Conservation (phyloP, 306 rosid species). For the Gastrolobium villosum region DNA sequence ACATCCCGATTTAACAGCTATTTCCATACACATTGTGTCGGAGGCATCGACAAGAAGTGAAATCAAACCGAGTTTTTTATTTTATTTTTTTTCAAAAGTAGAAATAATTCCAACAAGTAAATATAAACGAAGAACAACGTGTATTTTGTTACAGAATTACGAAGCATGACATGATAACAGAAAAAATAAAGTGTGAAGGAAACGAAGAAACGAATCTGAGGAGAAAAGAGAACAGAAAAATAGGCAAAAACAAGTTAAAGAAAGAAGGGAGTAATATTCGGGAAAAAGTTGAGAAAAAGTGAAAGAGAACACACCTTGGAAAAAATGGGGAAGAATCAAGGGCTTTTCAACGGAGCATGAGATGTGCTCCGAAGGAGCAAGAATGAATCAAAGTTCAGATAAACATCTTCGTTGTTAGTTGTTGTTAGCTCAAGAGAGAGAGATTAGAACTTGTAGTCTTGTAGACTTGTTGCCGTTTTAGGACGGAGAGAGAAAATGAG, state of each 20-base stretch:
- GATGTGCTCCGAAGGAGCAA: constrained; percentile 52
- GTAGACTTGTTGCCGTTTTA: constrained; percentile 65
- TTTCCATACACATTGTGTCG: constrained; percentile 55
- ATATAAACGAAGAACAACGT: constrained; percentile 39
- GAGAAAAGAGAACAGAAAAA: constrained; percentile 39
- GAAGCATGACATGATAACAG: constrained; percentile 9
- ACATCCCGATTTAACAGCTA: constrained; percentile 41
- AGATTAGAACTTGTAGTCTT: constrained; percentile 53
- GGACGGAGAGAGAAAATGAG: constrained; percentile 1
- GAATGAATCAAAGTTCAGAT: constrained; percentile 58
- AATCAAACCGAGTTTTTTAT: constrained; percentile 32
- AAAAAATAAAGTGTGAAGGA: constrained; percentile 15
- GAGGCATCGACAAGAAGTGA: constrained; percentile 48
- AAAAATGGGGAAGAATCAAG: constrained; percentile 66
- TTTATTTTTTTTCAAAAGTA: background rate
- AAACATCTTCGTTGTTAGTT: constrained; percentile 63
- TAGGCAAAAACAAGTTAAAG: background rate
- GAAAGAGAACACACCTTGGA: constrained; percentile 52
- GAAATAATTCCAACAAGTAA: constrained; percentile 39
- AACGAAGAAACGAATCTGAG: constrained; percentile 70
- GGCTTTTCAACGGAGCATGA: constrained; percentile 56
- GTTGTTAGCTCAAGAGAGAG: constrained; percentile 49
- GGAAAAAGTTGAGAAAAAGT: constrained; percentile 45
- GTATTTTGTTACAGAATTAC: constrained; percentile 40
- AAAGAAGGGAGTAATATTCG: background rate